Evolutionary conservation across 371 early-diverging fungal genomes (phyloP).

Genomic region (Batkoa obscura): DNA sequence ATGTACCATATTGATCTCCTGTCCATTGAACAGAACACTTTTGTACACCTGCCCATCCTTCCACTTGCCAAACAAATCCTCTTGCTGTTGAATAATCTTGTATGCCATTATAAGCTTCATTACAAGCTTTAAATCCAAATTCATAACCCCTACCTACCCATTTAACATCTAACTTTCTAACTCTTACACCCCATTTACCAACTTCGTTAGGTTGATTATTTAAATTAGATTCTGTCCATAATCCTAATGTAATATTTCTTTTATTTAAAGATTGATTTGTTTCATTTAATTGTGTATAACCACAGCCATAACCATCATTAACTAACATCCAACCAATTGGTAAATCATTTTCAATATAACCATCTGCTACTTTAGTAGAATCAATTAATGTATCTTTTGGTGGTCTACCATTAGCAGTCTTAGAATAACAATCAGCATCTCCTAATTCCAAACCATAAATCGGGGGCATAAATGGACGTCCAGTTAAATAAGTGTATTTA

Average conservation of each 20-base stretch:
- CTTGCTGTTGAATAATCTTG: not conserved
- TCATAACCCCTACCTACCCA: not conserved
- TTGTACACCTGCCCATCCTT: not conserved
- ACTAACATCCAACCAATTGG: conserved; percentile 1
- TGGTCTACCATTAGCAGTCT: not conserved
- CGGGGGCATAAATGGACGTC: conserved; percentile 1
- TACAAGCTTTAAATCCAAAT: not conserved
- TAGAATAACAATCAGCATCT: conserved; percentile 1
- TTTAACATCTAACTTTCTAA: not conserved
- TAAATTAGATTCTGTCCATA: not conserved
- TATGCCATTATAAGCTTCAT: not conserved
- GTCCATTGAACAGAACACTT: not conserved
- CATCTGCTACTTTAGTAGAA: conserved; percentile 2
- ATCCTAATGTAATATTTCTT: not conserved
- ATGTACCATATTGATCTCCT: not conserved
- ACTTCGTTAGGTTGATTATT: not conserved
- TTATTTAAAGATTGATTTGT: not conserved
- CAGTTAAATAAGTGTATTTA: not conserved
- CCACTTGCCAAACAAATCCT: not conserved
- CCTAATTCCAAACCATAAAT: not conserved
- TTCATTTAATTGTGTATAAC: not conserved
- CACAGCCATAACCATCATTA: conserved; percentile 2
- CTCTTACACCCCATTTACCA: not conserved
- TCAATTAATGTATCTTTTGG: conserved; percentile 1
- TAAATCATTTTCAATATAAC: not conserved